phyloP scores from a whole-genome alignment of 2,329 filamentous ascomycete species.

The Torrubiella hemipterigena region DNA sequence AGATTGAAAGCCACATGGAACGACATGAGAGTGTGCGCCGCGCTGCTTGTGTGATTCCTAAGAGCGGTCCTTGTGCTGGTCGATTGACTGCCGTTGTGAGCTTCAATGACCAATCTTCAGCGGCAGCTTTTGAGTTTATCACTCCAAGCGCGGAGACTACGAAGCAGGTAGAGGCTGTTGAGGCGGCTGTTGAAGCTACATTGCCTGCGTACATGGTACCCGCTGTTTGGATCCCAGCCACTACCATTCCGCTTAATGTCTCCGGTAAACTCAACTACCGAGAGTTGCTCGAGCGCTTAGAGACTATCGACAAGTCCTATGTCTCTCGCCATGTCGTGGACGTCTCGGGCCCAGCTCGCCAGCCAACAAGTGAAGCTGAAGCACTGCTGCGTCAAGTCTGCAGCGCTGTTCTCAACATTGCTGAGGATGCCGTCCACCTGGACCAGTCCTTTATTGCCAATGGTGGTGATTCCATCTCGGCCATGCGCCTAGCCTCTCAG shows the following conservation, averaged over 20 bases:
- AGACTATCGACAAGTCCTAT: not conserved
- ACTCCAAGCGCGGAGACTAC: not conserved
- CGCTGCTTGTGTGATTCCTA: not conserved
- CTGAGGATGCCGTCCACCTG: not conserved
- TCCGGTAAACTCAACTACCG: not conserved
- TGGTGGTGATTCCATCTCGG: conserved; percentile 4
- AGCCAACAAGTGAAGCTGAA: not conserved
- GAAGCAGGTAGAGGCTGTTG: not conserved
- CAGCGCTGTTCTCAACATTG: conserved; percentile 13
- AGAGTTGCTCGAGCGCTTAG: not conserved
- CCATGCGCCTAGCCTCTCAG: conserved; percentile 1
- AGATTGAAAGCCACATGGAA: conserved; percentile 4
- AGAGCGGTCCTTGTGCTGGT: not conserved
- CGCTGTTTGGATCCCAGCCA: not conserved
- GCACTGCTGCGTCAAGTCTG: conserved; percentile 14
- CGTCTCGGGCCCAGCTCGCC: too few relatives aligned
- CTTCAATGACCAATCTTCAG: not conserved
- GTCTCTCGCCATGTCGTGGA: not conserved
- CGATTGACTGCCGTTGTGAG: not conserved
- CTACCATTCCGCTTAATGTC: not conserved
- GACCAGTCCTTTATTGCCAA: not conserved
- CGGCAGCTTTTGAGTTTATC: not conserved
- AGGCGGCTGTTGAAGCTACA: not conserved
- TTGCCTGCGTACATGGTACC: not conserved
- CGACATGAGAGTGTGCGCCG: not conserved